Conservation (phyloP, 2,329 filamentous ascomycete genomes). For the Aspergillus hiratsukae region DNA sequence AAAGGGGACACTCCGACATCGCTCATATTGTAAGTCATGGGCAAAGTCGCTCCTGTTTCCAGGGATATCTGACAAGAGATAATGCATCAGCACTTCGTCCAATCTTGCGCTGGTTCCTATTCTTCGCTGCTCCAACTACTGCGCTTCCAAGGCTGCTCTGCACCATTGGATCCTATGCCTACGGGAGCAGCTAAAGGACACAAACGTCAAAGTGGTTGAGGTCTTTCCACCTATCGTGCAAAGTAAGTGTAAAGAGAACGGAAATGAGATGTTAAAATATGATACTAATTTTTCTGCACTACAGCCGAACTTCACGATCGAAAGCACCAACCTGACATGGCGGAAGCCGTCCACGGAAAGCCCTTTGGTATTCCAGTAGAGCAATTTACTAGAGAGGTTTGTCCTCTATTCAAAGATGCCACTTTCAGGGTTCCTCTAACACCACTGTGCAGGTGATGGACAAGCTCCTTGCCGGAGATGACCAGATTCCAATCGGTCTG, state of each 20-base stretch:
- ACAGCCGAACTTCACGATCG: constrained; percentile 49
- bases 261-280: too few relatives aligned
- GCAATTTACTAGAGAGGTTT: constrained; percentile 50
- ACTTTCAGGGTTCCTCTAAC: too few relatives aligned
- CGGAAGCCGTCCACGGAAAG: constrained; percentile 35
- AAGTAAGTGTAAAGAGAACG: constrained; percentile 21
- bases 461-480: constrained; percentile 44
- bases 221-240: constrained; percentile 54
- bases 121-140: constrained; percentile 48
- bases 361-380: constrained; percentile 52
- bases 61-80: too few relatives aligned
- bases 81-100: constrained; percentile 40
- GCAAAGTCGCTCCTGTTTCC: too few relatives aligned
- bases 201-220: constrained; percentile 52
- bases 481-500: constrained; percentile 50
- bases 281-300: too few relatives aligned
- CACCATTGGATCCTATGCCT: constrained; percentile 52
- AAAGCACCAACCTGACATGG: constrained; percentile 52
- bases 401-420: constrained; percentile 8
- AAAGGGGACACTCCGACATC: constrained; percentile 40
- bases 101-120: constrained; percentile 49
- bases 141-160: constrained; percentile 52
- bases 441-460: constrained; percentile 8
- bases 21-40: constrained; percentile 30
- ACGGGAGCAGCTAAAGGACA: constrained; percentile 46